Percentiles rank a stretch among this genome's conserved stretches.
These are phyloP conservation scores for Colletotrichum sp. DNA, from an alignment of 2,329 filamentous ascomycete species.

Conservation along the genomic window DNA sequence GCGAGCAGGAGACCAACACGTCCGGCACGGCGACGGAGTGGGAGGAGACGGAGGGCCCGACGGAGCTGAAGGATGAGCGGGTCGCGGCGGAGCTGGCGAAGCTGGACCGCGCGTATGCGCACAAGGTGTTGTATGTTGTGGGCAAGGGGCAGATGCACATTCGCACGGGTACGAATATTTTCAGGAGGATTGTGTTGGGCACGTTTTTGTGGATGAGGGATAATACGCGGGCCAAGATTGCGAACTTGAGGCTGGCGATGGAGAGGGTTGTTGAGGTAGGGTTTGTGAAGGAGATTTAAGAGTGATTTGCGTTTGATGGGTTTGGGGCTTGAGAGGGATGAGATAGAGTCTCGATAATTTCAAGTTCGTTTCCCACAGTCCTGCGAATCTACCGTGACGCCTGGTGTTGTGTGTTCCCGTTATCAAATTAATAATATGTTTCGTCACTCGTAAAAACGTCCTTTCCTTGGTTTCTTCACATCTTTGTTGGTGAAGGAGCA, in stretches of 20 bases:
- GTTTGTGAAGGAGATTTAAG: constrained; percentile 69
- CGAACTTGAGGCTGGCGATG: constrained; percentile 62
- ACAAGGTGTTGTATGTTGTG: constrained; percentile 60
- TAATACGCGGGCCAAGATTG: constrained; percentile 70
- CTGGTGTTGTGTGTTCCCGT: too few species aligned
- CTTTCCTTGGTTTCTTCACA: too few species aligned
- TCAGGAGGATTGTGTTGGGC: constrained; percentile 52
- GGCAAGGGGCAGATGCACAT: constrained; percentile 69
- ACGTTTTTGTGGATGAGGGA: constrained; percentile 70
- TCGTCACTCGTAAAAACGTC: too few species aligned
- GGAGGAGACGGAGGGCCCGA: constrained; percentile 1
- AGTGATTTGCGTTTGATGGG: not conserved
- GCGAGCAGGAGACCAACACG: constrained; percentile 2
- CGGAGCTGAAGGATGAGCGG: constrained; percentile 28
- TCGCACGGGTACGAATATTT: constrained; percentile 39
- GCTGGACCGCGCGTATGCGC: constrained; percentile 48
- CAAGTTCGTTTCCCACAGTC: not conserved
- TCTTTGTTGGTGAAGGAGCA: not conserved
- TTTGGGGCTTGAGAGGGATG: not conserved
- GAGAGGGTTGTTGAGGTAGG: constrained; percentile 72
- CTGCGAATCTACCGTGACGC: too few species aligned
- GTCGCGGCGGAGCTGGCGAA: constrained; percentile 45
- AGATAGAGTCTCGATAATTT: not conserved
- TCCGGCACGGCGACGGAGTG: not conserved
- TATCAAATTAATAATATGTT: too few species aligned